A percentile compares a stretch with the other conserved stretches of the same genome.
phyloP scores from a whole-genome alignment of 2,329 filamentous ascomycete genomes.

The Xylaria sp. region DNA sequence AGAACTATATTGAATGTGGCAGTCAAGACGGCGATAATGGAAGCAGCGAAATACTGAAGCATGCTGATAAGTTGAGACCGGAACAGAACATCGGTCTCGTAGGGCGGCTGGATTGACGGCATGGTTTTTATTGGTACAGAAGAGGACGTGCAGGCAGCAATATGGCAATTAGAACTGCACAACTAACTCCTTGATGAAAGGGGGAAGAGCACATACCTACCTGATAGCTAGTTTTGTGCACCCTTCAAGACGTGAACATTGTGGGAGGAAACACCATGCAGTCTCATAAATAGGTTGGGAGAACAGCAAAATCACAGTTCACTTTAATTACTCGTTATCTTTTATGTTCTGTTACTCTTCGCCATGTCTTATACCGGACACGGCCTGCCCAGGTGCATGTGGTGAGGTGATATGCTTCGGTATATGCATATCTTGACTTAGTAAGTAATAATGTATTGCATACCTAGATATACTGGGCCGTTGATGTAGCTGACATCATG shows the following conservation, averaged over 20 bases:
- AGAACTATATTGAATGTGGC: too few relatives aligned
- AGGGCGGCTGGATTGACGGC: neutral
- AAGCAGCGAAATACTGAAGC: neutral
- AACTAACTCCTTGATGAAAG: too few relatives aligned
- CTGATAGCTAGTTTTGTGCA: too few relatives aligned
- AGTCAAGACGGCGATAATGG: too few relatives aligned
- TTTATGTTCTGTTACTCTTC: neutral
- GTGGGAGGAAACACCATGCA: neutral
- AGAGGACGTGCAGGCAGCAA: neutral
- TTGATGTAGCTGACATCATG: slow-evolving; percentile 13
- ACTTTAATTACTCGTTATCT: neutral
- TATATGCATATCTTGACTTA: neutral
- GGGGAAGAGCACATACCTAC: too few relatives aligned
- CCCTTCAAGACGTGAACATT: neutral
- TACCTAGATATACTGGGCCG: neutral
- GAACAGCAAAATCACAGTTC: too few relatives aligned
- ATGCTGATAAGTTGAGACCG: neutral
- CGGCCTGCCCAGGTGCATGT: too few relatives aligned
- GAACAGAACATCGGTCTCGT: neutral
- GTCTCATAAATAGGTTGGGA: neutral
- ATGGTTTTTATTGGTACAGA: neutral
- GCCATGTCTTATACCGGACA: neutral
- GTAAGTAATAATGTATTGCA: neutral
- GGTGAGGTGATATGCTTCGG: neutral
- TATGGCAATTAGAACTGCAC: too few relatives aligned